Evolutionary conservation across 805 yeast species (phyloP).

Genomic region (Candida peoriensis): DNA sequence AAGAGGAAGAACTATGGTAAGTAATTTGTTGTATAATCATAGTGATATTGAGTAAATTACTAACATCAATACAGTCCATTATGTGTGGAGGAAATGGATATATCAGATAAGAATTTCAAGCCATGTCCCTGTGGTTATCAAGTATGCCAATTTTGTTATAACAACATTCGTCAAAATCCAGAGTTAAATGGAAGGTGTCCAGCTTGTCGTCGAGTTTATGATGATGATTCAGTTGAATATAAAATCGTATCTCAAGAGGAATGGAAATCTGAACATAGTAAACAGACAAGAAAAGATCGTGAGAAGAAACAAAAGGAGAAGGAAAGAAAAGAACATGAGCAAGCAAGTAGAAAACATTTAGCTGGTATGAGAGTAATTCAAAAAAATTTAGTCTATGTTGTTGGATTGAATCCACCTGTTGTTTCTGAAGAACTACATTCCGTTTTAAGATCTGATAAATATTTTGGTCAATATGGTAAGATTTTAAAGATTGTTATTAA

Average conservation of each 20-base stretch:
- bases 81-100: slow-evolving; percentile 97
- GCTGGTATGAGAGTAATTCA: slow-evolving; percentile 99
- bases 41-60: too few species aligned
- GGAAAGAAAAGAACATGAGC: slow-evolving; percentile 87
- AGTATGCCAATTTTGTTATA: slow-evolving; percentile 96
- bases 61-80: slow-evolving; percentile 59
- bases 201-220: slow-evolving; percentile 91
- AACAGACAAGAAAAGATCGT: slow-evolving; percentile 74
- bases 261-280: slow-evolving; percentile 69
- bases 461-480: slow-evolving; percentile 98
- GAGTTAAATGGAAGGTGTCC: slow-evolving; percentile 96
- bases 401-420: slow-evolving; percentile 82
- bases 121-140: slow-evolving; percentile 99
- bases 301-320: slow-evolving; percentile 83
- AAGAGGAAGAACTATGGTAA: slow-evolving; percentile 71
- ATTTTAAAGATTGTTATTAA: slow-evolving; percentile 92
- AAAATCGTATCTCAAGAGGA: slow-evolving; percentile 82
- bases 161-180: slow-evolving; percentile 92
- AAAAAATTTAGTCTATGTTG: slow-evolving; percentile 92
- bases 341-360: slow-evolving; percentile 74
- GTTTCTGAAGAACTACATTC: slow-evolving; percentile 81
- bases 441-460: slow-evolving; percentile 80
- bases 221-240: slow-evolving; percentile 89
- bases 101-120: slow-evolving; percentile 90
- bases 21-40: slow-evolving; percentile 25